Evolutionary conservation across 106 monocot species (phyloP).

Genomic region (Posidonia australis): DNA sequence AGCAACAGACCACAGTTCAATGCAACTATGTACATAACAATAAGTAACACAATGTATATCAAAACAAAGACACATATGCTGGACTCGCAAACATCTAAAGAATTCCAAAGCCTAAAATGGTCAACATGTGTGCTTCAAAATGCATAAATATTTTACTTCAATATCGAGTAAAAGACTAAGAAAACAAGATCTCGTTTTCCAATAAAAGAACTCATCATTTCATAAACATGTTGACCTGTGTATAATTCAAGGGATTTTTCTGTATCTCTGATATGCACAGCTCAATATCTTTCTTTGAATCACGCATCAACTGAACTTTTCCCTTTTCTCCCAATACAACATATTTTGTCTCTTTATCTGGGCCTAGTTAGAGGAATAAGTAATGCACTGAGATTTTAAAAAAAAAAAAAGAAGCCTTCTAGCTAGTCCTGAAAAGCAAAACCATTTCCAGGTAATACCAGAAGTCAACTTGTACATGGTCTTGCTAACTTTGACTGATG

Average conservation of each 20-base stretch:
- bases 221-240: conserved; percentile 38
- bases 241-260: conserved; percentile 86
- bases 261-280: conserved; percentile 62
- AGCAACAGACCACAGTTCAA: too few relatives aligned
- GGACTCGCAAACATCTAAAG: too few relatives aligned
- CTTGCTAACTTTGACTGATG: conserved; percentile 91
- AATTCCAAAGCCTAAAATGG: too few relatives aligned
- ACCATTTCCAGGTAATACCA: conserved; percentile 29
- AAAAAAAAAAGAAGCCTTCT: background rate
- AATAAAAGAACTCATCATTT: too few relatives aligned
- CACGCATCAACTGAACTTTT: conserved; percentile 81
- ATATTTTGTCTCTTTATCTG: conserved; percentile 81
- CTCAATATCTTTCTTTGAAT: conserved; percentile 58
- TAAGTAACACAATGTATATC: too few relatives aligned
- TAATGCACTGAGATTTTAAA: background rate
- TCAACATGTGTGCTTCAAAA: too few relatives aligned
- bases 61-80: too few relatives aligned
- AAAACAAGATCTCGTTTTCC: too few relatives aligned
- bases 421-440: background rate
- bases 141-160: too few relatives aligned
- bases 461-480: conserved; percentile 62
- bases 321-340: conserved; percentile 91
- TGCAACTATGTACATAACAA: too few relatives aligned
- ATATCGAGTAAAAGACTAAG: too few relatives aligned
- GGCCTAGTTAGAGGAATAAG: conserved; percentile 36